phyloP scores from a whole-genome alignment of 2,329 filamentous ascomycete genomes.

The Amesomyces nigricolor region DNA sequence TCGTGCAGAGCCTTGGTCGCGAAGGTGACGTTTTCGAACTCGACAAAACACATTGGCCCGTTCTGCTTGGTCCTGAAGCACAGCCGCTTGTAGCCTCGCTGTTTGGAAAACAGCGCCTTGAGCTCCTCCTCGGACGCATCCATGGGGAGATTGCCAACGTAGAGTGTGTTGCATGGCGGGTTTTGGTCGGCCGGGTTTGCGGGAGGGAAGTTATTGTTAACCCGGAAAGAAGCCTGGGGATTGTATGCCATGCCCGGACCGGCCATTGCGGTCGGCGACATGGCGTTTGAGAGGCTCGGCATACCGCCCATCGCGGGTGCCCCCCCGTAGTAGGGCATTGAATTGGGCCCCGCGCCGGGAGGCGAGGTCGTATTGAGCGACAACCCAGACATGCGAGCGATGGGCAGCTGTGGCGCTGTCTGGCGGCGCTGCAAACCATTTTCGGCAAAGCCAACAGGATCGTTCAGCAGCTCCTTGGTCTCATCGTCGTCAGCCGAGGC shows the following conservation, averaged over 20 bases:
- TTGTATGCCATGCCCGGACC: slow-evolving; percentile 29
- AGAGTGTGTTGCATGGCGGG: slow-evolving; percentile 94
- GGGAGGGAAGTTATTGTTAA: slow-evolving; percentile 65
- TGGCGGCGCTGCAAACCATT: slow-evolving; percentile 62
- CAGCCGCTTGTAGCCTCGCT: slow-evolving; percentile 89
- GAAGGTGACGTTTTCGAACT: slow-evolving; percentile 90
- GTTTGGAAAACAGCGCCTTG: slow-evolving; percentile 87
- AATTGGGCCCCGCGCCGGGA: slow-evolving; percentile 49
- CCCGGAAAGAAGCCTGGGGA: slow-evolving; percentile 46
- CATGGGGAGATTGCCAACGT: slow-evolving; percentile 92
- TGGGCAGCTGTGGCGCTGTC: slow-evolving; percentile 66
- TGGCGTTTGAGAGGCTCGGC: slow-evolving; percentile 41
- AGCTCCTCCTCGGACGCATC: slow-evolving; percentile 94
- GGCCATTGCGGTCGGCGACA: slow-evolving; percentile 52
- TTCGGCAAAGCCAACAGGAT: slow-evolving; percentile 68
- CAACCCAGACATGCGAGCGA: slow-evolving; percentile 61
- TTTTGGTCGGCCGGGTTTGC: slow-evolving; percentile 95
- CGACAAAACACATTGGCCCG: slow-evolving; percentile 97
- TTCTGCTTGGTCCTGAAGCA: slow-evolving; percentile 94
- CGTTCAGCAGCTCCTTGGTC: slow-evolving; percentile 64
- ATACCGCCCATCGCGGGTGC: slow-evolving; percentile 32
- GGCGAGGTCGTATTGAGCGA: slow-evolving; percentile 68
- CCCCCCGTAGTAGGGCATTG: slow-evolving; percentile 44
- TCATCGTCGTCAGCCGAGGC: slow-evolving; percentile 65
- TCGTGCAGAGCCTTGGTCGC: slow-evolving; percentile 88